Conservation (phyloP, 2,329 filamentous ascomycete genomes). For the Penicillium polonicum region DNA sequence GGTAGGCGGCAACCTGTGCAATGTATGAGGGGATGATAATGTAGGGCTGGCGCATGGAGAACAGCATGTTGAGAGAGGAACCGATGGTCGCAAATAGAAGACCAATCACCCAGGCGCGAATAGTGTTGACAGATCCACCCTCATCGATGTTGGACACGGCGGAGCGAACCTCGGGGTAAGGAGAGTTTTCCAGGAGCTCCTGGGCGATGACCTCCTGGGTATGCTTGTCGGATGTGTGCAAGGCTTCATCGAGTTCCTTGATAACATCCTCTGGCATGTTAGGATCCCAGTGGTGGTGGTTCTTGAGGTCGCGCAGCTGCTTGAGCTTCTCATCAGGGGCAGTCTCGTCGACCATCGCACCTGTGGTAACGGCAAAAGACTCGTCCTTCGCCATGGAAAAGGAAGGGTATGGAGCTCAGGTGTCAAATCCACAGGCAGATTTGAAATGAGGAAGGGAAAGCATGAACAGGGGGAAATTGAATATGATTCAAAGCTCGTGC, state of each 20-base stretch:
- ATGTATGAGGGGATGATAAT: constrained; percentile 62
- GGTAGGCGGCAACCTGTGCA: constrained; percentile 62
- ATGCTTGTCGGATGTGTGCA: constrained; percentile 55
- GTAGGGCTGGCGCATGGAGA: constrained; percentile 57
- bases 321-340: constrained; percentile 26
- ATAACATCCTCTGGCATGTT: constrained; percentile 64
- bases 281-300: constrained; percentile 62
- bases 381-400: constrained; percentile 22
- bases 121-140: constrained; percentile 63
- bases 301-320: constrained; percentile 56
- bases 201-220: constrained; percentile 59
- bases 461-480: background rate
- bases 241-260: constrained; percentile 60
- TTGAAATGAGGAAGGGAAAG: background rate
- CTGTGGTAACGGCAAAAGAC: constrained; percentile 23
- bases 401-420: background rate
- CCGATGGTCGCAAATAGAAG: constrained; percentile 61
- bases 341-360: constrained; percentile 21
- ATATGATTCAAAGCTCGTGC: background rate
- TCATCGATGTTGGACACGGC: constrained; percentile 65
- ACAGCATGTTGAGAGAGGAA: constrained; percentile 62
- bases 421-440: background rate
- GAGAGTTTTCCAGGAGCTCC: constrained; percentile 64
- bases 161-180: constrained; percentile 66
- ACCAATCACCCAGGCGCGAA: constrained; percentile 64